Evolutionary conservation across 2,329 filamentous ascomycete genomes (phyloP).

Genomic region (Claviceps africana): DNA sequence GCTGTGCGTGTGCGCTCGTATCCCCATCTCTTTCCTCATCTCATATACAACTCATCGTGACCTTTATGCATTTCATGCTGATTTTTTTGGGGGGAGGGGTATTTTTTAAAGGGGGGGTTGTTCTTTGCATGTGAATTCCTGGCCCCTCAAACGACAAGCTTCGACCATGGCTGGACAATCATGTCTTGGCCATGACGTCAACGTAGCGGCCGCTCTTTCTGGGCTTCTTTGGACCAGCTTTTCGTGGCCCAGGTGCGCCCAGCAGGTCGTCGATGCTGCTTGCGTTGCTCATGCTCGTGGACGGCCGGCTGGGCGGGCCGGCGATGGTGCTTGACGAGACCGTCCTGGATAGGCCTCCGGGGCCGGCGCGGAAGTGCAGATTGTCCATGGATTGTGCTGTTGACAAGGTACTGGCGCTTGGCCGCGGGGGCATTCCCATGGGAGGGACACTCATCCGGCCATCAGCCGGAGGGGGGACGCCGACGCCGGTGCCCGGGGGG

Average conservation of each 20-base stretch:
- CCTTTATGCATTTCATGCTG: not conserved
- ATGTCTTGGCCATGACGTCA: constrained; percentile 73
- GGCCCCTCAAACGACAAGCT: not conserved
- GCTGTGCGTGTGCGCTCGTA: not conserved
- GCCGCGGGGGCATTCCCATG: constrained; percentile 14
- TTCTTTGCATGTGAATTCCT: not conserved
- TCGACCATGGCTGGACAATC: not conserved
- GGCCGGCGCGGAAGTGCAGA: constrained; percentile 22
- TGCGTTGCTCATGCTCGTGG: constrained; percentile 78
- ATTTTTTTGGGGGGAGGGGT: no score
- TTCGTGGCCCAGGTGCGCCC: constrained; percentile 57
- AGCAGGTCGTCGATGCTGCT: constrained; percentile 90
- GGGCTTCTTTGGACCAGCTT: constrained; percentile 48
- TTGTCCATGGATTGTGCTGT: constrained; percentile 9
- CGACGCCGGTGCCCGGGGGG: constrained; percentile 23
- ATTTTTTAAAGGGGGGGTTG: not conserved
- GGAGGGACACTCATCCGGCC: constrained; percentile 20
- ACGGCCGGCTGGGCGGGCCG: constrained; percentile 52
- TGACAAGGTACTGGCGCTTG: not conserved
- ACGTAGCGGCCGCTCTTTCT: constrained; percentile 84
- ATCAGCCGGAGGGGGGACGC: constrained; percentile 16
- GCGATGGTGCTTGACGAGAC: constrained; percentile 32
- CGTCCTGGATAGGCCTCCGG: constrained; percentile 30
- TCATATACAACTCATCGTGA: not conserved
- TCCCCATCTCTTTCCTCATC: not conserved